Conservation (phyloP, 2,329 filamentous ascomycete species). For the Metarhizium brunneum region DNA sequence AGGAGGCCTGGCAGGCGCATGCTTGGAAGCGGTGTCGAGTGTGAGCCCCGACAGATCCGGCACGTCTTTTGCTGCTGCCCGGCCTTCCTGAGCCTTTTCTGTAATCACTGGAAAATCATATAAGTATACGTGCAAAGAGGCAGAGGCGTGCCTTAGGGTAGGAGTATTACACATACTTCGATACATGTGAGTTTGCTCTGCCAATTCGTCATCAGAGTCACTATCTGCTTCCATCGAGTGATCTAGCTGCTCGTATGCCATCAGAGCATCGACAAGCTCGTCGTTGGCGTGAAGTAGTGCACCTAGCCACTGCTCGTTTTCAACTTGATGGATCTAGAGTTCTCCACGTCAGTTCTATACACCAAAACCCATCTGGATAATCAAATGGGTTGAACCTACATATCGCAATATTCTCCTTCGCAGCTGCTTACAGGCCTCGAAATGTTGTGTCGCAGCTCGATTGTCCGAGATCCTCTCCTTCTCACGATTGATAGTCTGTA, state of each 20-base stretch:
- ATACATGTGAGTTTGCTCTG: slow-evolving; percentile 58
- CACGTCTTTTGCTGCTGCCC: slow-evolving; percentile 15
- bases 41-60: slow-evolving; percentile 36
- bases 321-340: slow-evolving; percentile 71
- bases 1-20: slow-evolving; percentile 33
- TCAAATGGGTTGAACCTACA: slow-evolving; percentile 26
- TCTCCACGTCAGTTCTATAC: not conserved
- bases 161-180: slow-evolving; percentile 35
- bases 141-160: not conserved
- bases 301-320: slow-evolving; percentile 86
- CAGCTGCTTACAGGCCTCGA: slow-evolving; percentile 79
- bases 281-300: slow-evolving; percentile 90
- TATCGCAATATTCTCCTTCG: slow-evolving; percentile 81
- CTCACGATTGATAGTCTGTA: slow-evolving; percentile 89
- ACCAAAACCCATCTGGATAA: not conserved
- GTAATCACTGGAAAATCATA: slow-evolving; percentile 34
- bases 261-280: slow-evolving; percentile 84
- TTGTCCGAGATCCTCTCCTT: slow-evolving; percentile 82
- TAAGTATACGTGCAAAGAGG: too few relatives aligned
- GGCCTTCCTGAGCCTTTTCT: slow-evolving; percentile 40
- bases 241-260: slow-evolving; percentile 91
- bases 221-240: slow-evolving; percentile 70
- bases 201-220: slow-evolving; percentile 59
- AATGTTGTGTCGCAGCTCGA: slow-evolving; percentile 60
- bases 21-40: slow-evolving; percentile 29